Evolutionary conservation across 1,284 basidiomycete species (phyloP).

Genomic region (Trichosporon asahii): DNA sequence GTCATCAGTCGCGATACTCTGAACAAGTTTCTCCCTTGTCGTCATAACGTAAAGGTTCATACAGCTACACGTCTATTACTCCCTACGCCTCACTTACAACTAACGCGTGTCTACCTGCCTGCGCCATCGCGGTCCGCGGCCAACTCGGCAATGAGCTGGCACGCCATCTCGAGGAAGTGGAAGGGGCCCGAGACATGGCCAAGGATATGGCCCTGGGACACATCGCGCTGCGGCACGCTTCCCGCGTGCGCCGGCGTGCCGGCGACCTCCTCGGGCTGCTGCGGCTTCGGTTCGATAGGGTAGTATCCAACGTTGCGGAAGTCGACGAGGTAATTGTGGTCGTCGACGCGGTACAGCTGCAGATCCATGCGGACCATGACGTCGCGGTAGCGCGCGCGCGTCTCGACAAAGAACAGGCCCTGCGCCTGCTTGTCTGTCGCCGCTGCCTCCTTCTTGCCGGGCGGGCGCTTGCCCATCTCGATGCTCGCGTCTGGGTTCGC

Average conservation of each 20-base stretch:
- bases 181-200: slow-evolving; percentile 76
- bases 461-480: slow-evolving; percentile 38
- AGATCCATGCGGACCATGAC: slow-evolving; percentile 96
- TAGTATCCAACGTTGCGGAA: slow-evolving; percentile 97
- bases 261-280: slow-evolving; percentile 52
- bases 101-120: not conserved
- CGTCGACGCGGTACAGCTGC: slow-evolving; percentile 92
- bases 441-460: slow-evolving; percentile 50
- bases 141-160: slow-evolving; percentile 57
- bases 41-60: slow-evolving; percentile 4
- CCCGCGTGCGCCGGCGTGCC: slow-evolving; percentile 17
- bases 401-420: slow-evolving; percentile 89
- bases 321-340: slow-evolving; percentile 94
- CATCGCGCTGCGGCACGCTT: not conserved
- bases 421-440: slow-evolving; percentile 56
- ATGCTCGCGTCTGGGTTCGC: slow-evolving; percentile 34
- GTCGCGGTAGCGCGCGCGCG: slow-evolving; percentile 80
- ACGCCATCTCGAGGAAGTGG: slow-evolving; percentile 95
- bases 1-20: no score
- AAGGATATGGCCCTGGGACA: slow-evolving; percentile 13
- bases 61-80: slow-evolving; percentile 10
- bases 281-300: slow-evolving; percentile 41
- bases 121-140: slow-evolving; percentile 39
- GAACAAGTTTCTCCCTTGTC: no score
- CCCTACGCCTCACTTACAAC: not conserved